Percentiles rank a stretch among this genome's conserved stretches.
Evolutionary conservation across 345 rosid genomes (phyloP).

Genomic region (Populus pruinosa): DNA sequence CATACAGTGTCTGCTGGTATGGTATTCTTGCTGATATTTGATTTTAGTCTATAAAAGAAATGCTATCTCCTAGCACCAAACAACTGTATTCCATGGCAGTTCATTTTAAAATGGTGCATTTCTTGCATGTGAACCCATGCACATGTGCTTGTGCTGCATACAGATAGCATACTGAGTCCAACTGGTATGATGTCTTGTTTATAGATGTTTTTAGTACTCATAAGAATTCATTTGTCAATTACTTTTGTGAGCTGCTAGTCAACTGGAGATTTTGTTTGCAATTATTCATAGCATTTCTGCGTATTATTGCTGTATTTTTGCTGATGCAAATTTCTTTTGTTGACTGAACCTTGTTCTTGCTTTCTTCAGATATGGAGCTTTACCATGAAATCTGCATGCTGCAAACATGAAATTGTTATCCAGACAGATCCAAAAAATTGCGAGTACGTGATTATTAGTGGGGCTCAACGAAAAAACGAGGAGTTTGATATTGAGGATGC

Average conservation of each 20-base stretch:
- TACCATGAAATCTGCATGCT: slow-evolving; percentile 91
- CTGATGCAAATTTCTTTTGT: not conserved
- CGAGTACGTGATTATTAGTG: slow-evolving; percentile 80
- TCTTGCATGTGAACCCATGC: not conserved
- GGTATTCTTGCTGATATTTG: not conserved
- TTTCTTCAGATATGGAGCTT: slow-evolving; percentile 88
- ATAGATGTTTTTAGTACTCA: not conserved
- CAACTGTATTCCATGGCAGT: not conserved
- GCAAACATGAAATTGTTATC: slow-evolving; percentile 84
- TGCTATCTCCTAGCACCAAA: not conserved
- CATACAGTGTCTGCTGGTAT: not conserved
- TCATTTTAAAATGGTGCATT: not conserved
- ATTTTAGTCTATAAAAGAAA: not conserved
- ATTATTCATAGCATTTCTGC: not conserved
- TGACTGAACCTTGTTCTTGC: slow-evolving; percentile 16
- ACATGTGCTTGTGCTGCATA: not conserved
- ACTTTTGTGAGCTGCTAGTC: not conserved
- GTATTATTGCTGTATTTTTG: not conserved
- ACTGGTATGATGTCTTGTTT: not conserved
- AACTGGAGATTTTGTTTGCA: not conserved
- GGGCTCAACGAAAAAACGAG: slow-evolving; percentile 81
- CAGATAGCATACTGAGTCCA: not conserved
- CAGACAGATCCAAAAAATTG: slow-evolving; percentile 98
- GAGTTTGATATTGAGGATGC: slow-evolving; percentile 91
- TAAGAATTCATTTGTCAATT: not conserved